phyloP scores from a whole-genome alignment of 1,284 basidiomycete species.

The Anthracocystis setariae region DNA sequence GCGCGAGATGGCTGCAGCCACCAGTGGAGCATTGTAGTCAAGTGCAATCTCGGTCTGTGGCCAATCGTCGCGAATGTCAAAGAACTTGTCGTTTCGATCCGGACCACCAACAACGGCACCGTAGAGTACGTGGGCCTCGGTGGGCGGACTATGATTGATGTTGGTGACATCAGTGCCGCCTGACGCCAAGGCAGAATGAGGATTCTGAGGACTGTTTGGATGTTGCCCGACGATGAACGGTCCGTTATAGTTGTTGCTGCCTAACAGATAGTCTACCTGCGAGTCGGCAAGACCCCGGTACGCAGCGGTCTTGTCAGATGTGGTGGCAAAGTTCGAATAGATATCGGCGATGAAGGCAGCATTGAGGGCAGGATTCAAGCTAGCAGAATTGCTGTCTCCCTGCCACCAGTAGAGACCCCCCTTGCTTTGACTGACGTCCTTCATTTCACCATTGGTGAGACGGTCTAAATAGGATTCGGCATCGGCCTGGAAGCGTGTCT shows the following conservation, averaged over 20 bases:
- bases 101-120: conserved; percentile 90
- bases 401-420: conserved; percentile 82
- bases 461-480: conserved; percentile 81
- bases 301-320: conserved; percentile 72
- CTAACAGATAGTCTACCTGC: conserved; percentile 84
- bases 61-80: conserved; percentile 84
- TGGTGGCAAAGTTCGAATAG: conserved; percentile 75
- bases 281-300: conserved; percentile 80
- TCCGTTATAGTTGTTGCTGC: conserved; percentile 84
- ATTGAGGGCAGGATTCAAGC: conserved; percentile 86
- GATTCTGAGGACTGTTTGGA: conserved; percentile 87
- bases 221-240: conserved; percentile 85
- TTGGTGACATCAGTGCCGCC: conserved; percentile 76
- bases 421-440: conserved; percentile 67
- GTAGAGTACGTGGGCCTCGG: conserved; percentile 81
- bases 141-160: conserved; percentile 78
- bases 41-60: conserved; percentile 77
- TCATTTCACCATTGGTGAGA: conserved; percentile 73
- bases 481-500: conserved; percentile 76
- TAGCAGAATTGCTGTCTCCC: conserved; percentile 81
- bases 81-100: conserved; percentile 79
- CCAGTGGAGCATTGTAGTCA: conserved; percentile 83
- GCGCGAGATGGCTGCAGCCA: conserved; percentile 81
- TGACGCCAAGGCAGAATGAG: conserved; percentile 85
- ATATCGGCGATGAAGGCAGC: conserved; percentile 81